These are phyloP conservation scores for Phytophthora vignae DNA, from an alignment of 352 stramenopile species.

Conservation along the genomic window DNA sequence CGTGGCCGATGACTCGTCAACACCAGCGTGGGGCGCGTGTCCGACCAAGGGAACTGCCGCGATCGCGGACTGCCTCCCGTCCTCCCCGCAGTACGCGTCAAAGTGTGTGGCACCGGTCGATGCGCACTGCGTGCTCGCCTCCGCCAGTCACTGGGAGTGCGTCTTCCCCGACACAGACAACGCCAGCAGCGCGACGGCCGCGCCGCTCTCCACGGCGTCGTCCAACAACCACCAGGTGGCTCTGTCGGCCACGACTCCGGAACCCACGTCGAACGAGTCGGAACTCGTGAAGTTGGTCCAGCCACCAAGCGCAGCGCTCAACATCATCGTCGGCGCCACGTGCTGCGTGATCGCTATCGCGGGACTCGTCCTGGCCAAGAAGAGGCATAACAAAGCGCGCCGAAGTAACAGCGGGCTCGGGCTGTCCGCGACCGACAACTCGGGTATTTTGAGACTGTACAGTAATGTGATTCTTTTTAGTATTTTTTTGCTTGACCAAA, in stretches of 20 bases:
- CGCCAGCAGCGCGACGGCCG: background rate
- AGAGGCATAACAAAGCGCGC: slow-evolving; percentile 25
- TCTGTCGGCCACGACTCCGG: slow-evolving; percentile 22
- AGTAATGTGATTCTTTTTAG: background rate
- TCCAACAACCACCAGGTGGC: slow-evolving; percentile 3
- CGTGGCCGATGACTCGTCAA: slow-evolving; percentile 5
- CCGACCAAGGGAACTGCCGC: slow-evolving; percentile 44
- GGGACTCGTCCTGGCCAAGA: slow-evolving; percentile 35
- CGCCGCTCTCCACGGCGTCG: background rate
- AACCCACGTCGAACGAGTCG: slow-evolving; percentile 2
- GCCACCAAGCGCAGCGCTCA: slow-evolving; percentile 25
- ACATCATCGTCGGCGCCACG: slow-evolving; percentile 29
- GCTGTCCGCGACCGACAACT: slow-evolving; percentile 10
- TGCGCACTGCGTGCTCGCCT: slow-evolving; percentile 46
- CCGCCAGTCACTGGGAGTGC: slow-evolving; percentile 42
- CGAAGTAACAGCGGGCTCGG: slow-evolving; percentile 3
- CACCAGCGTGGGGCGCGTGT: slow-evolving; percentile 30
- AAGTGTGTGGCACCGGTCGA: slow-evolving; percentile 50
- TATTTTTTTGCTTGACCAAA: background rate
- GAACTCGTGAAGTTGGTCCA: background rate
- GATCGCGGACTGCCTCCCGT: slow-evolving; percentile 38
- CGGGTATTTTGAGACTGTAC: slow-evolving; percentile 31
- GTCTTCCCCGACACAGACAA: slow-evolving; percentile 26
- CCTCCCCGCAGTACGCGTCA: slow-evolving; percentile 35
- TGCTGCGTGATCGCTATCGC: slow-evolving; percentile 40